These are phyloP conservation scores for Marasmius tenuissimus DNA, from an alignment of 1,284 basidiomycete species.

Conservation along the genomic window DNA sequence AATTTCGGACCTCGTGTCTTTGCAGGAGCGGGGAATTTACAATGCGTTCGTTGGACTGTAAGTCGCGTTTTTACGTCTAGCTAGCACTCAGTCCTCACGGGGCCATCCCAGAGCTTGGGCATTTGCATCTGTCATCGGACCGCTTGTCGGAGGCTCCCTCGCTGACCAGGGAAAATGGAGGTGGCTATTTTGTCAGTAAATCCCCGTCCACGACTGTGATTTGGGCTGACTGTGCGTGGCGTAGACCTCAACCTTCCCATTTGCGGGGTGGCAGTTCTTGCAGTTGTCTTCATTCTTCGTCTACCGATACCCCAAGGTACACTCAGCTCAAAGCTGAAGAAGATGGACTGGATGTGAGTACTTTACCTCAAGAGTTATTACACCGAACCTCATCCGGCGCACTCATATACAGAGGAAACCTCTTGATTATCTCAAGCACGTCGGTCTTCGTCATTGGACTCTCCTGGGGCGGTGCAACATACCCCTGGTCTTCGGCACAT, in stretches of 20 bases:
- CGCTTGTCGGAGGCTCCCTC: conserved; percentile 19
- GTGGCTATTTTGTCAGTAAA: conserved; percentile 25
- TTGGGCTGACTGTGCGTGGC: not conserved
- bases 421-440: conserved; percentile 33
- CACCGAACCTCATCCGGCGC: no score
- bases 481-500: conserved; percentile 37
- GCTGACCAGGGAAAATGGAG: conserved; percentile 24
- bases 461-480: conserved; percentile 39
- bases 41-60: conserved; percentile 32
- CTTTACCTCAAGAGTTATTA: not conserved
- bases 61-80: conserved; percentile 11
- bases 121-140: conserved; percentile 13
- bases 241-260: conserved; percentile 28
- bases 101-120: conserved; percentile 4
- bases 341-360: conserved; percentile 40
- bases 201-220: not conserved
- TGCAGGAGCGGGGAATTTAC: conserved; percentile 32
- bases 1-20: conserved; percentile 42
- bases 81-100: not conserved
- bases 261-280: conserved; percentile 17
- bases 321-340: conserved; percentile 24
- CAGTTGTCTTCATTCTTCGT: conserved; percentile 21
- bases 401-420: conserved; percentile 33
- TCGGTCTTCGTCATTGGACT: conserved; percentile 31
- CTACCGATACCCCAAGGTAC: conserved; percentile 27